Percentiles rank a stretch among this genome's conserved stretches.
Evolutionary conservation across 129 eudicot genomes (phyloP).

Genomic region (Mikania micrantha): DNA sequence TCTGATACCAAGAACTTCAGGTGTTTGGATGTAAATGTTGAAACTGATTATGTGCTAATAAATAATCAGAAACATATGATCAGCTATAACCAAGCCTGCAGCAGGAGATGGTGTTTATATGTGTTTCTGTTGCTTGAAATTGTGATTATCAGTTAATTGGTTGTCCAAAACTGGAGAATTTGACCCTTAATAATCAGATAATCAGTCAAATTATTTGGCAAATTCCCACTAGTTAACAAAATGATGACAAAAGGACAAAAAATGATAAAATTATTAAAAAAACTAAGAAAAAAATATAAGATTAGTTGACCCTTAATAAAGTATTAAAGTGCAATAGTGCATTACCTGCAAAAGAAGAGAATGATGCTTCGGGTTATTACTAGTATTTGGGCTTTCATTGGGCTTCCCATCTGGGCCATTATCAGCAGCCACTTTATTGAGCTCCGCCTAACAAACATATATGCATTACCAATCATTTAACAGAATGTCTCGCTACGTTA

Average conservation of each 20-base stretch:
- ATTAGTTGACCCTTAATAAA: neutral
- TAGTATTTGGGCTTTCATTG: constrained; percentile 24
- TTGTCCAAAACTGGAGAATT: neutral
- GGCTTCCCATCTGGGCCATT: constrained; percentile 42
- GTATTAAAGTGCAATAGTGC: neutral
- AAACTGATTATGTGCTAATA: neutral
- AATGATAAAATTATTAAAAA: neutral
- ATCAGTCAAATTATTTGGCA: neutral
- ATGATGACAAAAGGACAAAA: neutral
- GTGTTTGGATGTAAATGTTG: neutral
- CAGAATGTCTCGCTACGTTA: neutral
- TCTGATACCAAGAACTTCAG: too few species aligned
- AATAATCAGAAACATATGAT: neutral
- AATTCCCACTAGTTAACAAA: neutral
- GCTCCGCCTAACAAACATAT: constrained; percentile 58
- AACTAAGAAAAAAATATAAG: neutral
- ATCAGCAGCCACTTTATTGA: constrained; percentile 48
- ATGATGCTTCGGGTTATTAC: constrained; percentile 62
- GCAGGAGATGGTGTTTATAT: neutral
- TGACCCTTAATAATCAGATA: neutral
- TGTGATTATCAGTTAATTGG: constrained; percentile 2
- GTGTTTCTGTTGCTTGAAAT: neutral
- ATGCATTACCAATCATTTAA: neutral
- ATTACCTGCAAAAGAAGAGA: constrained; percentile 75
- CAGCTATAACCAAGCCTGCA: neutral